These are phyloP conservation scores for Aristolochia californica DNA, from an alignment of 164 flowering plant species.

Conservation along the genomic window DNA sequence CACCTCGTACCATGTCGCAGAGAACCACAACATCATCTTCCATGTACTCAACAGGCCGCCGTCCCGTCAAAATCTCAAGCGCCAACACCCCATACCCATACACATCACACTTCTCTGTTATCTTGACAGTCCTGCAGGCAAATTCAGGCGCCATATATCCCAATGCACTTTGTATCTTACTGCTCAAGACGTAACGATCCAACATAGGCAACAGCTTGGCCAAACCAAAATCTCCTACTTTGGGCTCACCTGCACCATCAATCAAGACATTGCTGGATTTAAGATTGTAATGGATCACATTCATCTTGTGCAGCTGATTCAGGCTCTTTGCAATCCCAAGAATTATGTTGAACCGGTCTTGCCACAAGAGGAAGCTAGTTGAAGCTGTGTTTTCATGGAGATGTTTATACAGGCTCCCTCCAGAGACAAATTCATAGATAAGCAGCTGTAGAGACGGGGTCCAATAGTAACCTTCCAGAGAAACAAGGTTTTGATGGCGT, in stretches of 20 bases:
- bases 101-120: constrained; percentile 89
- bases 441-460: constrained; percentile 82
- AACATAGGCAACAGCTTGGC: constrained; percentile 75
- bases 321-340: constrained; percentile 77
- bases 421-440: constrained; percentile 60
- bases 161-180: constrained; percentile 94
- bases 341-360: constrained; percentile 62
- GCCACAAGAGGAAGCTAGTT: constrained; percentile 55
- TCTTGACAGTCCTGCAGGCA: constrained; percentile 78
- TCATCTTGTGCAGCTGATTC: constrained; percentile 60
- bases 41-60: constrained; percentile 91
- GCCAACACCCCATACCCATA: constrained; percentile 86
- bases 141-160: constrained; percentile 99
- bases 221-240: constrained; percentile 81
- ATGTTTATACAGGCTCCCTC: constrained; percentile 67
- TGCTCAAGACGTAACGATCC: constrained; percentile 74
- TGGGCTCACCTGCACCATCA: constrained; percentile 53
- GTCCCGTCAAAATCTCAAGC: constrained; percentile 80
- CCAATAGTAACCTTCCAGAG: constrained; percentile 92
- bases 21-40: constrained; percentile 93
- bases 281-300: constrained; percentile 73
- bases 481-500: constrained; percentile 63
- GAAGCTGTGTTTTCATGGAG: constrained; percentile 50
- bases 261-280: constrained; percentile 76
- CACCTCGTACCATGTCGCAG: constrained; percentile 77